Percentiles rank a stretch among this genome's conserved stretches.
These are phyloP conservation scores for Calonectria crousiana DNA, from an alignment of 2,329 filamentous ascomycete species.

Conservation along the genomic window DNA sequence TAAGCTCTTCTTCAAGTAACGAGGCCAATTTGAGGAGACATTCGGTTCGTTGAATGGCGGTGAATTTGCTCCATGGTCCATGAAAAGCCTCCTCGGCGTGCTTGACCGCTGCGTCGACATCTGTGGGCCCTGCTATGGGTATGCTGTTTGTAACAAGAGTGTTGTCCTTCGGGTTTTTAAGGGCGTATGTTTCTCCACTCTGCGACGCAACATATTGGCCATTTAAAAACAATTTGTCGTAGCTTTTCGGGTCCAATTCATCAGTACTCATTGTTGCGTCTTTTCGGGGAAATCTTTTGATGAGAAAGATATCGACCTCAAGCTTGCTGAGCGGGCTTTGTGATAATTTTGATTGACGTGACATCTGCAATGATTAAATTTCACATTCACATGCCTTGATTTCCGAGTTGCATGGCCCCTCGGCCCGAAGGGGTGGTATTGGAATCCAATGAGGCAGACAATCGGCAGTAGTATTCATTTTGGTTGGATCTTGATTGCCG, in stretches of 20 bases:
- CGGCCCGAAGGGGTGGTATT: background rate
- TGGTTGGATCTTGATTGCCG: background rate
- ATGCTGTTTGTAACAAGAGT: constrained; percentile 4
- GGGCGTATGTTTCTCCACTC: constrained; percentile 13
- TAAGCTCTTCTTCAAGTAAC: constrained; percentile 23
- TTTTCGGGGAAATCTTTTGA: background rate
- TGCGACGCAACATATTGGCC: constrained; percentile 21
- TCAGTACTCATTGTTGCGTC: background rate
- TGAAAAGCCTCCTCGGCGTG: constrained; percentile 24
- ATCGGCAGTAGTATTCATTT: background rate
- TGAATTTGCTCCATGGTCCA: constrained; percentile 27
- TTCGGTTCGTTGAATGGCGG: constrained; percentile 24
- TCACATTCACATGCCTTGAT: background rate
- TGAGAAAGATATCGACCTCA: background rate
- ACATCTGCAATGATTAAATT: background rate
- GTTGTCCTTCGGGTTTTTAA: constrained; percentile 27
- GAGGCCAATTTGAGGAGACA: constrained; percentile 28
- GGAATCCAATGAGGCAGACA: background rate
- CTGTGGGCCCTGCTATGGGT: constrained; percentile 20
- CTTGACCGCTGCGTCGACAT: constrained; percentile 20
- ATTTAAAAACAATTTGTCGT: constrained; percentile 20
- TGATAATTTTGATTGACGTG: background rate
- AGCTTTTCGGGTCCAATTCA: background rate
- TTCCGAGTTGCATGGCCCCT: background rate
- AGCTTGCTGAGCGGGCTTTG: background rate